Evolutionary conservation across 2,329 filamentous ascomycete genomes (phyloP).

Genomic region (Allantophomopsis lycopodina): DNA sequence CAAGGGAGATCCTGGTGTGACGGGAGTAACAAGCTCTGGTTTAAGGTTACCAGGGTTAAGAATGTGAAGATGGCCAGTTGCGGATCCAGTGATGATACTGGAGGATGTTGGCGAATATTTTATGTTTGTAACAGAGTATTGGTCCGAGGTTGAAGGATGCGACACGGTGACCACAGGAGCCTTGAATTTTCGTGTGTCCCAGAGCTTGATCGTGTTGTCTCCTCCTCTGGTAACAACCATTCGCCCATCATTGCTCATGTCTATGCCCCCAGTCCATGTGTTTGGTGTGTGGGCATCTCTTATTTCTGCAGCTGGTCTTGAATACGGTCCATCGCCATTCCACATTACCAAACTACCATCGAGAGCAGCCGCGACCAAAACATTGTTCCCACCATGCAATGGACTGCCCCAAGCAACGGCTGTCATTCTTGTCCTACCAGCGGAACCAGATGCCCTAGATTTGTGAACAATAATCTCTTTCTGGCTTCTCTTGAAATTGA

Average conservation of each 20-base stretch:
- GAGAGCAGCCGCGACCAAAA: constrained; percentile 70
- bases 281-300: constrained; percentile 67
- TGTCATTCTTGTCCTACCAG: constrained; percentile 87
- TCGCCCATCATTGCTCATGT: constrained; percentile 81
- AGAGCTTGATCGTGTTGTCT: constrained; percentile 86
- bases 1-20: constrained; percentile 74
- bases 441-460: constrained; percentile 74
- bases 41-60: constrained; percentile 84
- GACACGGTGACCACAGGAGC: constrained; percentile 66
- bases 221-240: constrained; percentile 85
- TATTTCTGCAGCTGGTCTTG: constrained; percentile 70
- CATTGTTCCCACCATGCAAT: constrained; percentile 60
- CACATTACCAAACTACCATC: constrained; percentile 91
- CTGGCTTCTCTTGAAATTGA: constrained; percentile 80
- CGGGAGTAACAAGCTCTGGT: constrained; percentile 71
- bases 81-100: constrained; percentile 80
- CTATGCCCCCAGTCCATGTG: constrained; percentile 86
- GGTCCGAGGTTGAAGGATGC: constrained; percentile 70
- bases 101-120: constrained; percentile 75
- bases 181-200: constrained; percentile 96
- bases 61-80: constrained; percentile 77
- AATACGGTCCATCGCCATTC: constrained; percentile 75
- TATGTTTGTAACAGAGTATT: constrained; percentile 78
- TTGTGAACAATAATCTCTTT: constrained; percentile 95
- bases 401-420: constrained; percentile 76